A percentile compares a stretch with the other conserved stretches of the same genome.
phyloP scores from a whole-genome alignment of 768 basidiomycete species.

The Leccinum boreale region DNA sequence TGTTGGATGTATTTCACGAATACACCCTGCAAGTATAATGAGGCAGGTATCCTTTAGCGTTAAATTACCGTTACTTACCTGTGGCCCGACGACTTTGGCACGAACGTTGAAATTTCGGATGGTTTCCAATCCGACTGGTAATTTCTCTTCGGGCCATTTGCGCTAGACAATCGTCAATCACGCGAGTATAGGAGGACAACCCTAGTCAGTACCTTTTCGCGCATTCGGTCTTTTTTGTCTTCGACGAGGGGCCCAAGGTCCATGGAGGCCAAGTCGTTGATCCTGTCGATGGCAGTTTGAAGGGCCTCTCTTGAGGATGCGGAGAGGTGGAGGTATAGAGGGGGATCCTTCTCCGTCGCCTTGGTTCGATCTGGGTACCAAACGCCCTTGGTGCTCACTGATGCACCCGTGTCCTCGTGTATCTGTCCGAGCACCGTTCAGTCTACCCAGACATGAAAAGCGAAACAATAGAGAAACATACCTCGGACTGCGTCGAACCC shows the following conservation, averaged over 20 bases:
- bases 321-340: slow-evolving; percentile 90
- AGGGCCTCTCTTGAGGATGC: slow-evolving; percentile 66
- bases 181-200: neutral
- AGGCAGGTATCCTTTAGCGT: neutral
- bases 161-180: slow-evolving; percentile 44
- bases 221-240: slow-evolving; percentile 64
- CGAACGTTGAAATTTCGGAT: slow-evolving; percentile 97
- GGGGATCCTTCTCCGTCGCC: slow-evolving; percentile 90
- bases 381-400: slow-evolving; percentile 87
- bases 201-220: slow-evolving; percentile 53
- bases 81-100: slow-evolving; percentile 96
- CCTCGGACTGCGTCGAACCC: slow-evolving; percentile 89
- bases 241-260: slow-evolving; percentile 82
- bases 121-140: slow-evolving; percentile 83
- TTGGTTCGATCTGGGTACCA: slow-evolving; percentile 95
- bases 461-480: slow-evolving; percentile 34
- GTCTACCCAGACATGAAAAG: neutral
- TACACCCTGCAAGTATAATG: slow-evolving; percentile 51
- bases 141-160: slow-evolving; percentile 98
- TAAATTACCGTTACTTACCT: slow-evolving; percentile 57
- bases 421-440: slow-evolving; percentile 54
- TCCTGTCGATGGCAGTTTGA: slow-evolving; percentile 63
- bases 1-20: slow-evolving; percentile 99
- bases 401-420: slow-evolving; percentile 87
- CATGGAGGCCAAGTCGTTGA: slow-evolving; percentile 68